These are phyloP conservation scores for Calonectria pseudoreteaudii DNA, from an alignment of 2,329 filamentous ascomycete genomes.

Conservation along the genomic window DNA sequence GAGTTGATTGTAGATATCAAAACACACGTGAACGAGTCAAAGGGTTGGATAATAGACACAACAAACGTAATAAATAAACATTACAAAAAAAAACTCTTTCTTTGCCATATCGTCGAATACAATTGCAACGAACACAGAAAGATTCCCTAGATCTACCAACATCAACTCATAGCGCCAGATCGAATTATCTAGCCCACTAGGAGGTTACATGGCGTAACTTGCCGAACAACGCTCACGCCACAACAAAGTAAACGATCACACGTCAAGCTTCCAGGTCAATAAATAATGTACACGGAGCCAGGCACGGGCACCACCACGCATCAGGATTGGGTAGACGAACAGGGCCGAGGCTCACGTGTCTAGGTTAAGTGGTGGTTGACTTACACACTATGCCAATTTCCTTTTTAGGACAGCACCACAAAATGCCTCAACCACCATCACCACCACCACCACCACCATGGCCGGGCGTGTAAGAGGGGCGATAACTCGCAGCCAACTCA, in stretches of 20 bases:
- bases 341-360: not conserved
- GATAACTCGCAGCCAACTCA: not conserved
- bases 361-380: not conserved
- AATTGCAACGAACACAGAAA: not conserved
- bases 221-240: not conserved
- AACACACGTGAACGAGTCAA: not conserved
- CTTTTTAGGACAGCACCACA: slow-evolving; percentile 5
- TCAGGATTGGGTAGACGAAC: not conserved
- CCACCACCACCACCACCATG: not conserved
- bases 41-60: not conserved
- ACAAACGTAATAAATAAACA: not conserved
- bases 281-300: not conserved
- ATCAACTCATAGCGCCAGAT: not conserved
- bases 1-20: not conserved
- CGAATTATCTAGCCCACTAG: not conserved
- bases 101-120: too few relatives aligned
- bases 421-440: slow-evolving; percentile 14
- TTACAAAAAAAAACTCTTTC: too few relatives aligned
- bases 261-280: too few relatives aligned
- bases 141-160: not conserved
- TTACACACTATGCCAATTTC: not conserved
- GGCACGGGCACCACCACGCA: not conserved
- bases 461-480: not conserved
- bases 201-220: not conserved
- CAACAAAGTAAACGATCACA: not conserved